Evolutionary conservation across 495 filamentous ascomycete genomes (phyloP).

Genomic region (Penicillium lagena): DNA sequence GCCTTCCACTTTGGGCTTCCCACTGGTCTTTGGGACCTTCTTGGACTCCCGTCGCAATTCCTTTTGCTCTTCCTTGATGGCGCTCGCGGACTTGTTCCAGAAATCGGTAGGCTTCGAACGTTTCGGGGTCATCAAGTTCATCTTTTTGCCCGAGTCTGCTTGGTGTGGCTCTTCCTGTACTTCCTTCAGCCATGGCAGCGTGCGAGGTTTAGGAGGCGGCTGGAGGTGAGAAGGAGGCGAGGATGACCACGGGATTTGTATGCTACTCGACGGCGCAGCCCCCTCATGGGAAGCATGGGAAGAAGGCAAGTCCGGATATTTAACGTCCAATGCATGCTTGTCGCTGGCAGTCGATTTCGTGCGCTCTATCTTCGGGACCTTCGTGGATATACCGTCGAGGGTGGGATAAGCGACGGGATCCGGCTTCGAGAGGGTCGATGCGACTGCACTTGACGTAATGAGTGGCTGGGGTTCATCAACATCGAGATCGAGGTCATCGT

Average conservation of each 20-base stretch:
- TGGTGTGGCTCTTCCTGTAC: conserved; percentile 20
- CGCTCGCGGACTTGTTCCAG: conserved; percentile 81
- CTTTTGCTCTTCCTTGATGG: conserved; percentile 76
- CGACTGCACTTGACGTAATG: conserved; percentile 12
- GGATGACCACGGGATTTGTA: conserved; percentile 57
- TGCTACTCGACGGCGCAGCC: conserved; percentile 40
- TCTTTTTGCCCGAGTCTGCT: conserved; percentile 18
- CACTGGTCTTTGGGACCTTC: conserved; percentile 30
- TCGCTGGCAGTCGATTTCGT: conserved; percentile 1
- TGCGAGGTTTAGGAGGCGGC: conserved; percentile 43
- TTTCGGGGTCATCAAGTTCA: conserved; percentile 21
- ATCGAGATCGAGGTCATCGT: conserved; percentile 44
- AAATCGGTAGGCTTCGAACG: conserved; percentile 42
- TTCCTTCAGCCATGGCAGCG: conserved; percentile 47
- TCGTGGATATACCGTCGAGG: conserved; percentile 7
- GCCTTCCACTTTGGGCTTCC: conserved; percentile 7
- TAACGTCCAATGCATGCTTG: conserved; percentile 18
- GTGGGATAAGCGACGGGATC: conserved; percentile 18
- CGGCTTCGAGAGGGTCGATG: conserved; percentile 9
- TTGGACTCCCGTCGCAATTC: conserved; percentile 60
- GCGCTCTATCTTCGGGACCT: conserved; percentile 1
- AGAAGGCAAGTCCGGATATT: conserved; percentile 34
- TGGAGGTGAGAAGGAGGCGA: conserved; percentile 49
- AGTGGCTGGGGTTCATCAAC: conserved; percentile 33
- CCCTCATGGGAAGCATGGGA: conserved; percentile 24